Base-by-base conservation (phyloP, 768 basidiomycete species). In the Asterophora lycoperdoides region DNA sequence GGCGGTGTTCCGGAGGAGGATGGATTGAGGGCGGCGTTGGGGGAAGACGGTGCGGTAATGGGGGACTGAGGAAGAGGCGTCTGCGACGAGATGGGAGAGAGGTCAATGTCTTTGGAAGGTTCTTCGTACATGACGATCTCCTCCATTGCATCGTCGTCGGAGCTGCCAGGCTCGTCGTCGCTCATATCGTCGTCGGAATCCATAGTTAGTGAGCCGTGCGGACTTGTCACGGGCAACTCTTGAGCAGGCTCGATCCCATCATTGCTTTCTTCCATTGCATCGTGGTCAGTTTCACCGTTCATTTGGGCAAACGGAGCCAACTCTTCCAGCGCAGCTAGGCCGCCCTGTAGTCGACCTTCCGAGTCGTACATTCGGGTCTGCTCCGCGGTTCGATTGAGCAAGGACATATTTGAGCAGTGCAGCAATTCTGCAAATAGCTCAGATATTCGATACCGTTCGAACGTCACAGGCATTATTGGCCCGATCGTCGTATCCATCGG, bases 331-430 rank as follows among this genome's bases (percentile, higher is more conserved):
- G 86, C 84, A 1, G 81, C 71, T 9, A 96, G 68, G 5, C 95
- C 94, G n/a, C 93, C 93, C 56, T 85, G 82, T 36, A 99, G 68
- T 20, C 89, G 81, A 15, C 95, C 95, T 44, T 90, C 81, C 1
- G 74, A 70, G 60, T 91, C 90, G 65, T 92, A 93, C n/a, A 83
- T 70, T 18, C 80, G 75, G 39, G 80, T 78, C 47, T 77, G 83
- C 40, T 86, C 83, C 0, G 78, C 62, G 1, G 79, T 68, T 8
- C 96, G 89, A 63, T 98, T 98, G 20, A 98, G 75, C 18, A 98
- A 78, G 5, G 89, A 84, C 95, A 99, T 98, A 60, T 96, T 98
- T 14, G 96, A 98, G 64, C 93, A 96, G 62, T 99, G 96, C 19
- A 98, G 71, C 5, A 99, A 81, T 63, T 99, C 96, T 15, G 95